Percentiles rank a stretch among this genome's conserved stretches.
phyloP scores from a whole-genome alignment of 2,329 filamentous ascomycete species.

The Neonectria coccinea region DNA sequence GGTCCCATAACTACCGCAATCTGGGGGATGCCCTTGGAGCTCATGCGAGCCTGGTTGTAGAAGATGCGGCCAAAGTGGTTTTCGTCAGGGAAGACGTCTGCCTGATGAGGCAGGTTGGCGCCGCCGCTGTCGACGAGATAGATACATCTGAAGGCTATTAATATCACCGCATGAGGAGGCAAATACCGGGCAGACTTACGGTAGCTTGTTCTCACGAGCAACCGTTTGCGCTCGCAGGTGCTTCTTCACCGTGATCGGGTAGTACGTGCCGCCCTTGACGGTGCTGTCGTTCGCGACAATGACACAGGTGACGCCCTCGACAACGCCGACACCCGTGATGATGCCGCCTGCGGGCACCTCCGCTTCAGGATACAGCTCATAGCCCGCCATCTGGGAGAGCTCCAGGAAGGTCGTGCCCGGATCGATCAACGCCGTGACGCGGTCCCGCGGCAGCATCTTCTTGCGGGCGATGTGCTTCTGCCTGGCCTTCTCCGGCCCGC shows the following conservation, averaged over 20 bases:
- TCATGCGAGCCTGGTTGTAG: conserved; percentile 98
- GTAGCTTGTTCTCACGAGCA: conserved; percentile 84
- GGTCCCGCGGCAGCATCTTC: conserved; percentile 95
- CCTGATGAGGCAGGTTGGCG: conserved; percentile 93
- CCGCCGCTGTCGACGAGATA: conserved; percentile 97
- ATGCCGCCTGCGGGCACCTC: conserved; percentile 92
- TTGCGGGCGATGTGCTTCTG: conserved; percentile 88
- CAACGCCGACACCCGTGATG: conserved; percentile 89
- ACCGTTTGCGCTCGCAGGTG: conserved; percentile 92
- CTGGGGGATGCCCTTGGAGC: conserved; percentile 87
- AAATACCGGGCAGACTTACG: conserved; percentile 57
- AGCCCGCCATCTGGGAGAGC: conserved; percentile 89
- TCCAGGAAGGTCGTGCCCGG: conserved; percentile 92
- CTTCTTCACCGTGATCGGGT: conserved; percentile 97
- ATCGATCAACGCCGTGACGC: conserved; percentile 88
- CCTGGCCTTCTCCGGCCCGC: conserved; percentile 83
- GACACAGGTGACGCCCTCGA: conserved; percentile 91
- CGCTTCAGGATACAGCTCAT: conserved; percentile 86
- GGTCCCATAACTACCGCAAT: conserved; percentile 97
- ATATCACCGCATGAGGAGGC: background rate
- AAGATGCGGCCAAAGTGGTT: conserved; percentile 98
- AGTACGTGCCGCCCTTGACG: conserved; percentile 97
- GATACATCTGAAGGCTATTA: conserved; percentile 72
- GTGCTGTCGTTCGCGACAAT: conserved; percentile 97
- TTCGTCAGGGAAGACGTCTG: conserved; percentile 93